Conservation (phyloP, 345 rosid species). For the Bretschneidera sinensis region DNA sequence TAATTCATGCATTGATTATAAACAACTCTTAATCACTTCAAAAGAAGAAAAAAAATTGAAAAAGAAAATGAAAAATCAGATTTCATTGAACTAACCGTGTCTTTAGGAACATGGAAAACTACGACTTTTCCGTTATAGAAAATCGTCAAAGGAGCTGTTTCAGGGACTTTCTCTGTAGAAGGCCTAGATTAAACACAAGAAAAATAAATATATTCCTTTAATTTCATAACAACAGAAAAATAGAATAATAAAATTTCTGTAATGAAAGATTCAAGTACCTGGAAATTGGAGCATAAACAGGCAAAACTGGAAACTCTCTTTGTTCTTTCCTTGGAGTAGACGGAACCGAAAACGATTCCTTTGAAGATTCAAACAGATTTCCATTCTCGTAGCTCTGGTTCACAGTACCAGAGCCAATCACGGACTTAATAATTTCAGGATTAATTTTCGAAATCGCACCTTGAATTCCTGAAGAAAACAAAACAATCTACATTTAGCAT, state of each 20-base stretch:
- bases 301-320: conserved; percentile 25
- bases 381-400: background rate
- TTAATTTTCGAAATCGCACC: conserved; percentile 79
- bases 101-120: conserved; percentile 53
- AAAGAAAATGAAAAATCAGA: background rate
- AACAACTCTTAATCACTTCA: background rate
- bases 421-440: conserved; percentile 66
- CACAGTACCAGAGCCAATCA: conserved; percentile 47
- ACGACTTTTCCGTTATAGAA: conserved; percentile 80
- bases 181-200: conserved; percentile 14
- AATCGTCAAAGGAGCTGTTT: conserved; percentile 74
- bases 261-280: conserved; percentile 23
- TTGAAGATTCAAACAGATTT: conserved; percentile 12
- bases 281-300: conserved; percentile 30
- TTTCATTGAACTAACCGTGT: conserved; percentile 40
- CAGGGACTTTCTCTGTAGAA: conserved; percentile 23
- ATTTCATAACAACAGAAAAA: too few relatives aligned
- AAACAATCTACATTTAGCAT: background rate
- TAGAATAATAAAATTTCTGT: background rate
- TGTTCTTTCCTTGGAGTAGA: conserved; percentile 42
- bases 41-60: too few relatives aligned
- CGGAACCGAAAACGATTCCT: conserved; percentile 35
- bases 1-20: too few relatives aligned
- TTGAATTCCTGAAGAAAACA: conserved; percentile 48
- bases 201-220: too few relatives aligned